Evolutionary conservation across 805 yeast species (phyloP).

Genomic region (Wickerhamomyces xylosicus): DNA sequence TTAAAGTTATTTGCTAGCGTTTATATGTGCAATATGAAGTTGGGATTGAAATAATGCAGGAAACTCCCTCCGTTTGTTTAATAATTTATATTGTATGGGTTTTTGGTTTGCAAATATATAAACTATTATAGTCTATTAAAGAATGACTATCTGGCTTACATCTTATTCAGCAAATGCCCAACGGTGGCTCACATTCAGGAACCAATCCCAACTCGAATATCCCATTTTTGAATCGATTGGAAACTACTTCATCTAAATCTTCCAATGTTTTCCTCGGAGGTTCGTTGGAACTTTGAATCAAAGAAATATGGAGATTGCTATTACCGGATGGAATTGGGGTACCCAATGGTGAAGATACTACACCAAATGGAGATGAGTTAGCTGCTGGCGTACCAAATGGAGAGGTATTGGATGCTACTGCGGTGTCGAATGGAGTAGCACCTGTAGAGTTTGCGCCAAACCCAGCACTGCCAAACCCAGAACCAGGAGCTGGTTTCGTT

Average conservation of each 20-base stretch:
- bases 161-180: slow-evolving; percentile 25
- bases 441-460: no score
- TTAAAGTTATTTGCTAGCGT: no score
- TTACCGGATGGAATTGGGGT: slow-evolving; percentile 1
- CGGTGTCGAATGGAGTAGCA: no score
- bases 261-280: slow-evolving; percentile 21
- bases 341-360: slow-evolving; percentile 3
- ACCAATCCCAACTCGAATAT: slow-evolving; percentile 49
- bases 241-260: slow-evolving; percentile 33
- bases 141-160: no score
- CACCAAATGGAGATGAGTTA: slow-evolving; percentile 1
- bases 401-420: neutral
- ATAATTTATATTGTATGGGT: no score
- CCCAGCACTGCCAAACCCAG: no score
- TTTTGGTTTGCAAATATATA: no score
- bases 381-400: neutral
- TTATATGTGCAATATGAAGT: no score
- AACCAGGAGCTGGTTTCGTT: neutral
- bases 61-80: no score
- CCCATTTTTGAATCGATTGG: slow-evolving; percentile 35
- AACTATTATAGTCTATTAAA: no score
- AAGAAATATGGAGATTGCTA: slow-evolving; percentile 13
- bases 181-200: slow-evolving; percentile 69
- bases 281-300: slow-evolving; percentile 25
- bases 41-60: no score